phyloP scores from a whole-genome alignment of 192 early-diverging fungal genomes.

The Coemansia aciculifera region DNA sequence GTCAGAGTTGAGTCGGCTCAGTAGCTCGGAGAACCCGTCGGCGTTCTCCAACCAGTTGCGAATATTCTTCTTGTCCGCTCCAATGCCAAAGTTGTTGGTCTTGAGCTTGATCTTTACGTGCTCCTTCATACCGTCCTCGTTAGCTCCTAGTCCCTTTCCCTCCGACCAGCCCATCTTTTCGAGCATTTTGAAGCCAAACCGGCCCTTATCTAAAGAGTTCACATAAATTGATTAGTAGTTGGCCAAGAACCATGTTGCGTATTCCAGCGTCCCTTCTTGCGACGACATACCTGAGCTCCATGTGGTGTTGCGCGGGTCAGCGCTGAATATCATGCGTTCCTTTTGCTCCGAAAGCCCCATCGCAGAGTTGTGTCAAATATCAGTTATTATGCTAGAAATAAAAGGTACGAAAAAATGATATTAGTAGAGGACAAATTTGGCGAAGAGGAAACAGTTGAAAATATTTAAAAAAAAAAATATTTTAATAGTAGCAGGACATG shows the following conservation, averaged over 20 bases:
- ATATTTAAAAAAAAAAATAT: neutral
- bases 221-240: neutral
- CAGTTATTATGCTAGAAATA: neutral
- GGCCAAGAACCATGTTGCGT: neutral
- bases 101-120: conserved; percentile 89
- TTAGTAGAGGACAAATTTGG: neutral
- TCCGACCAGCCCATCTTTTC: conserved; percentile 95
- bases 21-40: conserved; percentile 77
- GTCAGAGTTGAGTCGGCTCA: conserved; percentile 76
- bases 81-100: conserved; percentile 85
- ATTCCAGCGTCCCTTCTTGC: neutral
- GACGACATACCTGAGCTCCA: conserved; percentile 77
- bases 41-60: conserved; percentile 97
- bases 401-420: neutral
- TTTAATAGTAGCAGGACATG: neutral
- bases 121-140: conserved; percentile 80
- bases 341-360: conserved; percentile 52
- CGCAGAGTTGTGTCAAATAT: neutral
- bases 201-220: conserved; percentile 60
- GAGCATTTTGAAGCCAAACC: conserved; percentile 90
- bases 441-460: neutral
- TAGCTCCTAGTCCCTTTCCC: conserved; percentile 87
- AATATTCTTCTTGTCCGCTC: conserved; percentile 79
- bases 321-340: conserved; percentile 55
- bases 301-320: conserved; percentile 88